Evolutionary conservation across 1,139 yeast genomes (phyloP).

Genomic region (Blastobotrys niveus): DNA sequence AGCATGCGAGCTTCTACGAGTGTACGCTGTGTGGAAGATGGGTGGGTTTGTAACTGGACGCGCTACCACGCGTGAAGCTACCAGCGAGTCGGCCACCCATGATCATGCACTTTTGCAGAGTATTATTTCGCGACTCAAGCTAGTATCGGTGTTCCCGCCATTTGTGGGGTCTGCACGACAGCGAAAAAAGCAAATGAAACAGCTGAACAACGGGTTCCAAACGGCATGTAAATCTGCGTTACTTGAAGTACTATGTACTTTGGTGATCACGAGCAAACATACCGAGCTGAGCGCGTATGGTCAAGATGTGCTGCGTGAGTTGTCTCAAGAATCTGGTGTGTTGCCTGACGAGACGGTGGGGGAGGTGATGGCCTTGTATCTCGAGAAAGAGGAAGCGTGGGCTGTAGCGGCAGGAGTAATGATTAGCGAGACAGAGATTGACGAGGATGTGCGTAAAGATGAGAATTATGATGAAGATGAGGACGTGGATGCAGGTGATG

Average conservation of each 20-base stretch:
- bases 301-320: slow-evolving; percentile 6
- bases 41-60: slow-evolving; percentile 16
- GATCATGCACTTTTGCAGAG: slow-evolving; percentile 4
- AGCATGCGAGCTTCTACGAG: slow-evolving; percentile 17
- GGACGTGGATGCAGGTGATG: slow-evolving; percentile 3
- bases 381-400: slow-evolving; percentile 21
- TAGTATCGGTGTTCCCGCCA: slow-evolving; percentile 8
- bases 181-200: slow-evolving; percentile 6
- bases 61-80: slow-evolving; percentile 1
- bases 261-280: slow-evolving; percentile 15
- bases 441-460: slow-evolving; percentile 11
- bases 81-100: slow-evolving; percentile 2
- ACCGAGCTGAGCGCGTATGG: slow-evolving; percentile 12
- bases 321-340: slow-evolving; percentile 5
- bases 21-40: slow-evolving; percentile 24
- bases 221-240: slow-evolving; percentile 15
- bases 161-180: not conserved
- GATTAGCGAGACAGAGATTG: slow-evolving; percentile 14
- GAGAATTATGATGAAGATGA: slow-evolving; percentile 9
- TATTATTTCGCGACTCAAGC: slow-evolving; percentile 7
- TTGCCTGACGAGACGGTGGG: slow-evolving; percentile 13
- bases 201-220: slow-evolving; percentile 7
- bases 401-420: slow-evolving; percentile 17
- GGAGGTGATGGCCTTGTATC: slow-evolving; percentile 21
- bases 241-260: slow-evolving; percentile 18